A percentile compares a stretch with the other conserved stretches of the same genome.
Conservation (phyloP, 2,329 filamentous ascomycete species). For the Ascosphaera aggregata region DNA sequence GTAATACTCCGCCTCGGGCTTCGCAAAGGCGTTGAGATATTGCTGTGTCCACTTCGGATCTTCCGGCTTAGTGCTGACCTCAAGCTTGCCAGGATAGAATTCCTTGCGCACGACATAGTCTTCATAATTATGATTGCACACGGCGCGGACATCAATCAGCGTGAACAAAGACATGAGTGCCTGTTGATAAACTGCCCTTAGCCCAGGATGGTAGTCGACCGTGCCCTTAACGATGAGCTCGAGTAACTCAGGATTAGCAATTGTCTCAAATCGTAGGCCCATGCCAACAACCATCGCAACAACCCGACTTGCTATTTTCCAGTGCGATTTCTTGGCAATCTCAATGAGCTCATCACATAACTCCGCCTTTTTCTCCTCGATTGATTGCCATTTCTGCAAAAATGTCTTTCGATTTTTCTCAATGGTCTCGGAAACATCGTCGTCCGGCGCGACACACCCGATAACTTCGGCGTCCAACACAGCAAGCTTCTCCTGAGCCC, state of each 20-base stretch:
- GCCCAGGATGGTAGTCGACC: conserved; percentile 71
- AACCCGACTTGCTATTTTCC: conserved; percentile 85
- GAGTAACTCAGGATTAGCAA: conserved; percentile 62
- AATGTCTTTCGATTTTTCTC: conserved; percentile 49
- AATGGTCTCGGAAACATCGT: conserved; percentile 39
- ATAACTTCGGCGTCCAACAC: conserved; percentile 51
- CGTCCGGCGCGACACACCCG: conserved; percentile 43
- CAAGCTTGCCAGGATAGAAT: conserved; percentile 49
- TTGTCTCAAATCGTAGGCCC: conserved; percentile 71
- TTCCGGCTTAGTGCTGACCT: conserved; percentile 47
- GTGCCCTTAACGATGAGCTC: conserved; percentile 62
- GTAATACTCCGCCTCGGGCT: conserved; percentile 62
- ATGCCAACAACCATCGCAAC: conserved; percentile 79
- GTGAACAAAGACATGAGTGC: conserved; percentile 61
- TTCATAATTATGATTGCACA: conserved; percentile 67
- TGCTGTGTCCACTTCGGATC: conserved; percentile 57
- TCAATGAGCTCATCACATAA: conserved; percentile 64
- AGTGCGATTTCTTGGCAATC: conserved; percentile 58
- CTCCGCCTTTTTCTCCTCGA: conserved; percentile 63
- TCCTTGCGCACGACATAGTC: conserved; percentile 71
- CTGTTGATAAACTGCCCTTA: conserved; percentile 60
- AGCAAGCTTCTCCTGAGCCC: conserved; percentile 65
- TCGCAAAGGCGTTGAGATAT: conserved; percentile 55
- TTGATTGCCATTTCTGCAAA: conserved; percentile 45
- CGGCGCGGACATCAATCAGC: conserved; percentile 65